Conservation (phyloP, 768 basidiomycete genomes). For the Exidia glandulosa region DNA sequence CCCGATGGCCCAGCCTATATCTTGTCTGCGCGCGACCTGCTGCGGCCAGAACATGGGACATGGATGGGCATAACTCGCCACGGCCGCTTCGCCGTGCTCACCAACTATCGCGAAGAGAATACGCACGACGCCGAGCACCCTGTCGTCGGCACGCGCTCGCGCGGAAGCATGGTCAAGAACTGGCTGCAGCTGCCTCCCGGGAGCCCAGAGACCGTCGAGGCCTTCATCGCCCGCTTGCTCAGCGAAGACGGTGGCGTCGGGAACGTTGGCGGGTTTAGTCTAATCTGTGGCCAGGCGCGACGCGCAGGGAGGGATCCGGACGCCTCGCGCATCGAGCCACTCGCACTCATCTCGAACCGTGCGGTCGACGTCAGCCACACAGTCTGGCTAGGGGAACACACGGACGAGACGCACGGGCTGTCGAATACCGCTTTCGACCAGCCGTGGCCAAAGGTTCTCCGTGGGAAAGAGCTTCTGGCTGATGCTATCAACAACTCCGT, state of each 20-base stretch:
- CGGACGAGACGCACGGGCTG: neutral
- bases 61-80: slow-evolving; percentile 11
- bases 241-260: neutral
- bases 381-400: neutral
- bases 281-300: neutral
- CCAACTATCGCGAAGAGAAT: neutral
- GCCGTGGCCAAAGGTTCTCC: neutral
- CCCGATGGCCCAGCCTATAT: neutral
- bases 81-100: slow-evolving; percentile 10
- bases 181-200: neutral
- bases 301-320: neutral
- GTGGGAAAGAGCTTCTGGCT: neutral
- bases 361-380: neutral
- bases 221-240: neutral
- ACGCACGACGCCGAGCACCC: neutral
- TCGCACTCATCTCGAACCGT: neutral
- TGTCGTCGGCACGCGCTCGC: neutral
- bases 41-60: slow-evolving; percentile 5
- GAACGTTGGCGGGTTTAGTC: neutral
- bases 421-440: neutral
- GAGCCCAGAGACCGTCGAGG: neutral
- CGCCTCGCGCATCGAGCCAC: neutral
- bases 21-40: neutral
- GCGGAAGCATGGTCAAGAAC: neutral
- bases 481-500: neutral